Percentiles rank a stretch among this genome's conserved stretches.
Evolutionary conservation across 106 monocot genomes (phyloP).

Genomic region (Dendrobium huoshanense): DNA sequence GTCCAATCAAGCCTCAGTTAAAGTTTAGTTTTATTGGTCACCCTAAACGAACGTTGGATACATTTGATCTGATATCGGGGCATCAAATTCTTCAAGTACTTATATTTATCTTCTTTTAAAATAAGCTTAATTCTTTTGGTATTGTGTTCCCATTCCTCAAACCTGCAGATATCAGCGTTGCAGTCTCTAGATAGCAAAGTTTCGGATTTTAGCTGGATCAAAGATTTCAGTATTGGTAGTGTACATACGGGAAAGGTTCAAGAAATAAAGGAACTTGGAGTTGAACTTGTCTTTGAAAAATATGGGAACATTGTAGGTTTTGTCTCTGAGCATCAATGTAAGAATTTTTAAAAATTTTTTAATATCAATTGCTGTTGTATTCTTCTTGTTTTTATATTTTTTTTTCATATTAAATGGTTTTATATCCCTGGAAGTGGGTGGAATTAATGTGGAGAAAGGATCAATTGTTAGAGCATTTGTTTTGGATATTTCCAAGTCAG

Average conservation of each 20-base stretch:
- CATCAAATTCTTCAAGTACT: neutral
- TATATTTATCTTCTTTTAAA: neutral
- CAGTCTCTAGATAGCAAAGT: slow-evolving; percentile 26
- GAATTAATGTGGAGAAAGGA: slow-evolving; percentile 41
- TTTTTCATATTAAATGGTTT: neutral
- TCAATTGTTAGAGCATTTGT: slow-evolving; percentile 61
- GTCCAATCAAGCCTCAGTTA: neutral
- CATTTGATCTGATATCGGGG: neutral
- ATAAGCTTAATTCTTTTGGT: slow-evolving; percentile 1
- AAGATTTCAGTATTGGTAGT: slow-evolving; percentile 52
- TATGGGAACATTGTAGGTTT: slow-evolving; percentile 76
- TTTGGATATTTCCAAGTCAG: slow-evolving; percentile 53
- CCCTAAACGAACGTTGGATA: neutral
- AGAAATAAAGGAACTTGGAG: slow-evolving; percentile 78
- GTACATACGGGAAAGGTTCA: slow-evolving; percentile 72
- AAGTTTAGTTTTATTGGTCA: neutral
- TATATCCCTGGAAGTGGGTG: slow-evolving; percentile 50
- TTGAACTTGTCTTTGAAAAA: slow-evolving; percentile 64
- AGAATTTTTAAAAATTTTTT: slow-evolving; percentile 2
- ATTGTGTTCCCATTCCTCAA: slow-evolving; percentile 2
- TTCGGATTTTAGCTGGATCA: slow-evolving; percentile 24
- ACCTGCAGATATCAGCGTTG: slow-evolving; percentile 50
- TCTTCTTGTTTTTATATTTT: neutral
- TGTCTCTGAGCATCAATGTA: slow-evolving; percentile 78
- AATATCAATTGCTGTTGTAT: neutral